A percentile compares a stretch with the other conserved stretches of the same genome.
Conservation (phyloP, 306 rosid species). For the Acacia acuminata region DNA sequence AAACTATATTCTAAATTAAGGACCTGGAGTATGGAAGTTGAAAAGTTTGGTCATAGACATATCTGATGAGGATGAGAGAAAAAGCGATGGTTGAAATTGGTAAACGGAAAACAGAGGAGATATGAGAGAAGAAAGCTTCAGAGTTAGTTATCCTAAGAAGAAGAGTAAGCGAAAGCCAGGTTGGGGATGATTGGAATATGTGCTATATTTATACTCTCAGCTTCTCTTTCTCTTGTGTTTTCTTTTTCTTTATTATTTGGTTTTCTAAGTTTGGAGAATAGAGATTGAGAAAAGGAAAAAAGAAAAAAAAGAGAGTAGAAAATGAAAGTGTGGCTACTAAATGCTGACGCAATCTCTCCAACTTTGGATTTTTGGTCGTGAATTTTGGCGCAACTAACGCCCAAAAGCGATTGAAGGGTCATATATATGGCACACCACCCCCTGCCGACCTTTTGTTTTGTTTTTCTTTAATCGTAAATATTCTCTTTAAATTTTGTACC, state of each 20-base stretch:
- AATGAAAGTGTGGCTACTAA: not conserved
- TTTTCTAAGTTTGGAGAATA: not conserved
- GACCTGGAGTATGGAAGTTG: not conserved
- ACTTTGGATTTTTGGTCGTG: constrained; percentile 40
- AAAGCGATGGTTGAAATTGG: not conserved
- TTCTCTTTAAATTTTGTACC: too few relatives aligned
- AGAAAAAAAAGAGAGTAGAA: not conserved
- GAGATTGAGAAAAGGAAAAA: not conserved
- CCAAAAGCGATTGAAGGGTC: constrained; percentile 14
- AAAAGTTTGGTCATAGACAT: constrained; percentile 32
- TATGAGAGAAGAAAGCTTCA: constrained; percentile 28
- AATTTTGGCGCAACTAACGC: constrained; percentile 66
- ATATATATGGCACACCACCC: not conserved
- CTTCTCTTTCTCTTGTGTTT: not conserved
- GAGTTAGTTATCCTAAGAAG: constrained; percentile 57
- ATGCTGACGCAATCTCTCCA: constrained; percentile 35
- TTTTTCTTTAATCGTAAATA: not conserved
- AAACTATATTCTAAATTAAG: constrained; percentile 25
- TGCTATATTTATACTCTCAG: constrained; percentile 66
- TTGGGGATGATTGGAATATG: constrained; percentile 43
- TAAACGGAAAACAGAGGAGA: constrained; percentile 11
- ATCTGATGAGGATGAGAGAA: constrained; percentile 9
- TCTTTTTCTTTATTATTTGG: not conserved
- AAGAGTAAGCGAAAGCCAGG: constrained; percentile 41
- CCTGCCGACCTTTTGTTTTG: not conserved